Base-by-base conservation (phyloP, 106 monocot species). In the Hemerocallis citrina region DNA sequence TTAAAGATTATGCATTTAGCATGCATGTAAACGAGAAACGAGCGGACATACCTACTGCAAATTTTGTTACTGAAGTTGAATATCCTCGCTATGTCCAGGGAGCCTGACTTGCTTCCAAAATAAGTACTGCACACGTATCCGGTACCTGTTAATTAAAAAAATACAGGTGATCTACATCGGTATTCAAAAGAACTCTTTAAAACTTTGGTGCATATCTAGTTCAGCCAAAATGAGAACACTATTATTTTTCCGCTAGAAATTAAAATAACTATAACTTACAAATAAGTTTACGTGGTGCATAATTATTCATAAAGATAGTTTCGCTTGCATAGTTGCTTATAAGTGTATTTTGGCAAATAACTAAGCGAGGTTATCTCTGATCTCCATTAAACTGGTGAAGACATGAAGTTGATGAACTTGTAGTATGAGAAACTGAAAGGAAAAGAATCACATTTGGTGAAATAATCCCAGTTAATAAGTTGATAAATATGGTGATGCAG, bases 31-130 rank as follows among this genome's bases (percentile, higher is more conserved):
- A 57, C 3, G 8, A 29, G 10, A 35, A 35, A 57, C 35, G 35
- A 8, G 16, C 7, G 43, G 6, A 16, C 35, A 1, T 79, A 88
- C 88, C 88, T 83, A 55, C 67, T 63, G 33, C 63, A 60, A 42
- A 71, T 63, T 59, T 82, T 76, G 68, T 38, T 55, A 66, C 55
- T 74, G 63, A 83, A 83, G 70, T 88, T 88, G 59, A 83, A 88
- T 55, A 83, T 79, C 54, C 74, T 67, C 32, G 68, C 76, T 50
- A 88, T 88, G 66, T 83, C 88, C 16, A 76, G 62, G 62, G 75
- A 45, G 50, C 64, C 28, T 19, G 64, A 55, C n/a, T 30, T 70
- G 20, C 46, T 34, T 59, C 79, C 83, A 61, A 83, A 71, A 51
- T 79, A 77, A 37, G 76, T 88, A 72, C 64, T 74, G 43, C 79